These are phyloP conservation scores for Calonectria hawksworthii DNA, from an alignment of 2,329 filamentous ascomycete genomes.

Conservation along the genomic window DNA sequence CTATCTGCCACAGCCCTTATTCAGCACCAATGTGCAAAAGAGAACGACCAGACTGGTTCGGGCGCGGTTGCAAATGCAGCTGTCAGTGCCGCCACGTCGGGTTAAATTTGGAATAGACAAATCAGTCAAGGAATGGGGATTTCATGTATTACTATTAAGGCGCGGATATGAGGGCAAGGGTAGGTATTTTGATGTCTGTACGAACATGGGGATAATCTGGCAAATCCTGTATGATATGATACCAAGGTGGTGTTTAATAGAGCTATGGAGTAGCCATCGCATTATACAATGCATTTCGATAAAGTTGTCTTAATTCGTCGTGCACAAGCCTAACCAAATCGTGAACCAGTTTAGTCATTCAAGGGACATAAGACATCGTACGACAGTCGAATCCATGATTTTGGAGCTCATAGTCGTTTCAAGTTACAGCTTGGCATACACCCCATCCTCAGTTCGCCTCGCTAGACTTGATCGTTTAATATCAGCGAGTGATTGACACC, in stretches of 20 bases:
- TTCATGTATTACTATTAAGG: not conserved
- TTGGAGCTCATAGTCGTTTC: no score
- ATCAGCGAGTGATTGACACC: not conserved
- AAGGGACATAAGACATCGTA: no score
- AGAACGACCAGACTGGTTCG: not conserved
- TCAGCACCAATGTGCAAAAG: slow-evolving; percentile 13
- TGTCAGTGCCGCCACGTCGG: not conserved
- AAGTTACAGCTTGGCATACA: not conserved
- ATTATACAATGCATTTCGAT: not conserved
- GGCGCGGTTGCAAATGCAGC: not conserved
- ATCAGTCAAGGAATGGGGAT: no score
- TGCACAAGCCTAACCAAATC: not conserved
- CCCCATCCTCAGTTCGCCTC: not conserved
- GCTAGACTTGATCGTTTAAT: not conserved
- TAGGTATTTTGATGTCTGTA: not conserved
- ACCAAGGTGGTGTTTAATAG: not conserved
- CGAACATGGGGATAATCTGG: not conserved
- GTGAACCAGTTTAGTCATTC: not conserved
- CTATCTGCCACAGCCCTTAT: not conserved
- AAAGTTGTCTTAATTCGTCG: not conserved
- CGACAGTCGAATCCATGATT: no score
- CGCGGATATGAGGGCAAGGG: not conserved
- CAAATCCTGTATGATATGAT: not conserved
- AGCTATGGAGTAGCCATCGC: not conserved
- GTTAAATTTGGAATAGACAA: not conserved